Evolutionary conservation across 2,329 filamentous ascomycete genomes (phyloP).

Genomic region (Ustilaginoidea virens): DNA sequence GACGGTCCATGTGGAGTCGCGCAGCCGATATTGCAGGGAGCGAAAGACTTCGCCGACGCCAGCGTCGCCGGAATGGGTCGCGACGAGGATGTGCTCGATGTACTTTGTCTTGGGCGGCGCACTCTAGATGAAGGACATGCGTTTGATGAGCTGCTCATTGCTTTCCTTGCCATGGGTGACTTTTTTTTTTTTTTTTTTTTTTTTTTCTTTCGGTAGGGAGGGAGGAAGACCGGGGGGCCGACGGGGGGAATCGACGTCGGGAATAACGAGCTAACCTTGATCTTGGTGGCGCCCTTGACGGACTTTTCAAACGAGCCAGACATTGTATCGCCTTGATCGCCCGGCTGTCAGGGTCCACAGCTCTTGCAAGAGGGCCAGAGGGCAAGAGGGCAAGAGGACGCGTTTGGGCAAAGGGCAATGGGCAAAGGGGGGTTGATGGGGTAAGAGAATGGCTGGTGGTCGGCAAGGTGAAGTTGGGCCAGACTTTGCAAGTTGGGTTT

Average conservation of each 20-base stretch:
- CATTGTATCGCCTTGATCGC: slow-evolving; percentile 31
- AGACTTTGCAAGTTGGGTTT: too few species aligned
- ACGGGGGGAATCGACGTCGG: slow-evolving; percentile 1
- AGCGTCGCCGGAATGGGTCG: slow-evolving; percentile 86
- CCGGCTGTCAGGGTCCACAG: slow-evolving; percentile 1
- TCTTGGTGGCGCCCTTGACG: slow-evolving; percentile 96
- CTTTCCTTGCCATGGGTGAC: too few species aligned
- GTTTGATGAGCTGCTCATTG: too few species aligned
- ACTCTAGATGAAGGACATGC: too few species aligned
- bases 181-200: too few species aligned
- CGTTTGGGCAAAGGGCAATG: slow-evolving; percentile 2
- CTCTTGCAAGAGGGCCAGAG: too few species aligned
- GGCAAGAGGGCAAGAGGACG: slow-evolving; percentile 1
- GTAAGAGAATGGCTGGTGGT: too few species aligned
- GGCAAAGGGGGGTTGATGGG: not conserved
- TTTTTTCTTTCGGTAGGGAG: too few species aligned
- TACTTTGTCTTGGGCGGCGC: slow-evolving; percentile 98
- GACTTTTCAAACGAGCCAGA: slow-evolving; percentile 94
- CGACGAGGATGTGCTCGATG: slow-evolving; percentile 93
- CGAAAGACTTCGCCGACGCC: slow-evolving; percentile 94
- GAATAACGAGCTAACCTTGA: slow-evolving; percentile 47
- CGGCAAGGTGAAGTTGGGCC: too few species aligned
- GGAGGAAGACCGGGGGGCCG: too few species aligned
- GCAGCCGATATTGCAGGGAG: slow-evolving; percentile 71
- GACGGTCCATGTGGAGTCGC: slow-evolving; percentile 98